Base-by-base conservation (phyloP, 306 rosid genomes). In the Canavalia gladiata region DNA sequence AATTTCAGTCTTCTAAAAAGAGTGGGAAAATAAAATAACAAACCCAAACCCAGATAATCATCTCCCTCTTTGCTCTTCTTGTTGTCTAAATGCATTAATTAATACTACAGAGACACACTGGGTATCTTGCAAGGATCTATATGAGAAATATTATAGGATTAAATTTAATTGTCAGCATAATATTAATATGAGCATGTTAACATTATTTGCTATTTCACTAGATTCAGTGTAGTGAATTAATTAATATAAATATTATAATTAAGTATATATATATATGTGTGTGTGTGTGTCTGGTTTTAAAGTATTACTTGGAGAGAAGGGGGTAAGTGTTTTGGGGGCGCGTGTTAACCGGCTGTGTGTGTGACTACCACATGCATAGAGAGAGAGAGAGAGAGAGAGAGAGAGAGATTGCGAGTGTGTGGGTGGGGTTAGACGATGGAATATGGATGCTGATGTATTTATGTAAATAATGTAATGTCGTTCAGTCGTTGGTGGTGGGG, bases 341-440 rank as follows among this genome's bases (percentile, higher is more conserved):
- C 86, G 90, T 86, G 94, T 78, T 13, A 39, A 49, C 28, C 1
- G 43, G 28, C 12, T 33, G 50, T 11, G 68, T 62, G 25, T 18
- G 25, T 18, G 25, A 18, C 25, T 18, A 18, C 25, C 25, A 18
- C 25, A 18, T 18, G 25, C 25, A 18, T 18, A 18, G 25, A 18
- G 25, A 42, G 72, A 67, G 52, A 79, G 46, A 68, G 39, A 45
- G 1, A 68, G 75, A 42, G 31, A 35, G 29, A 35, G 49, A 55
- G 7, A 51, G 5, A 31, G 42, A 71, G 47, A 72, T 67, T 79
- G 83, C 64, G 65, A 57, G 65, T 67, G 74, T 62, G 94, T 77
- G 92, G 92, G 87, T 86, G 88, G 97, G 90, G 84, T 84, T 88
- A 65, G 68, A 75, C 33, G 87, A 79, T 55, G 84, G 56, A 74